Evolutionary conservation across 2,329 filamentous ascomycete genomes (phyloP).

Genomic region (Nigrospora sphaerica): DNA sequence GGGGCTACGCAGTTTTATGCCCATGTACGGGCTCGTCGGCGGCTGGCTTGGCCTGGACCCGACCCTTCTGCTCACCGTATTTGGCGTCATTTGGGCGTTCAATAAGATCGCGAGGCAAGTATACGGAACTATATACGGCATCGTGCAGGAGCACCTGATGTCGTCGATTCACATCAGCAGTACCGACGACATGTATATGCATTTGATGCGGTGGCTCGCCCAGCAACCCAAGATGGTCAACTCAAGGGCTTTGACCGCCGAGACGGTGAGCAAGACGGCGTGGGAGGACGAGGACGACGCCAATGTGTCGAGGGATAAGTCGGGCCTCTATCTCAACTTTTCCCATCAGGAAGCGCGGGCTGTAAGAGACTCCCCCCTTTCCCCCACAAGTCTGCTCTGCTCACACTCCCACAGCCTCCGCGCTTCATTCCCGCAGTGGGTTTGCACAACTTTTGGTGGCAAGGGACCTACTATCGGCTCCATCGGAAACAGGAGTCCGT

Average conservation of each 20-base stretch:
- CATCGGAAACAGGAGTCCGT: constrained; percentile 37
- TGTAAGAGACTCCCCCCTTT: constrained; percentile 19
- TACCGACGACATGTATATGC: constrained; percentile 49
- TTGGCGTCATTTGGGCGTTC: constrained; percentile 40
- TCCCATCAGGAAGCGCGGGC: constrained; percentile 48
- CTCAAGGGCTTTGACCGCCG: constrained; percentile 46
- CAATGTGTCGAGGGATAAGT: constrained; percentile 18
- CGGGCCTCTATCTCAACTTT: constrained; percentile 48
- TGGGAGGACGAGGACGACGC: constrained; percentile 38
- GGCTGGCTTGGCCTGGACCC: constrained; percentile 40
- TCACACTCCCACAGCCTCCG: constrained; percentile 27
- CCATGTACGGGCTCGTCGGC: constrained; percentile 38
- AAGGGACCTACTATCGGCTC: constrained; percentile 41
- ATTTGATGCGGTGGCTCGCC: constrained; percentile 53
- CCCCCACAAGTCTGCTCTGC: not conserved
- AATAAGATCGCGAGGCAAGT: constrained; percentile 30
- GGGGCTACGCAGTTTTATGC: constrained; percentile 32
- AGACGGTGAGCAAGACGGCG: constrained; percentile 45
- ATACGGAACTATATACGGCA: constrained; percentile 22
- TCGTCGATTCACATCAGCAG: constrained; percentile 45
- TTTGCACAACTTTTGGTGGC: constrained; percentile 46
- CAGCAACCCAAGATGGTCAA: constrained; percentile 42
- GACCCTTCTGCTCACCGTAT: constrained; percentile 34
- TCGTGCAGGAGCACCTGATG: constrained; percentile 40
- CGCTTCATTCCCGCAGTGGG: constrained; percentile 49